Evolutionary conservation across 129 eudicot genomes (phyloP).

Genomic region (Centaurea solstitialis): DNA sequence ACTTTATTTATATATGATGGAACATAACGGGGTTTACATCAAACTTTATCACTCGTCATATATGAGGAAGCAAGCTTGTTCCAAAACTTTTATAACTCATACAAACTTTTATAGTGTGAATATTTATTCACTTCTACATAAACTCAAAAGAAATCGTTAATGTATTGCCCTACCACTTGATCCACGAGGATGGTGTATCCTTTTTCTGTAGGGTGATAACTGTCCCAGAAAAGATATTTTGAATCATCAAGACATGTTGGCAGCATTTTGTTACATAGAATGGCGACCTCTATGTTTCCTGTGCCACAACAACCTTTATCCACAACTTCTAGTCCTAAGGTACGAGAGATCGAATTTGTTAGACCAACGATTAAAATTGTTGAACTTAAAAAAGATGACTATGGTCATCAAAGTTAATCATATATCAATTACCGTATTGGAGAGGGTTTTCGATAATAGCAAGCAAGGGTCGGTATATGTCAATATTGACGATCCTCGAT

Average conservation of each 20-base stretch:
- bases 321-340: constrained; percentile 13
- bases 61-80: not conserved
- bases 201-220: constrained; percentile 54
- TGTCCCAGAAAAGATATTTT: constrained; percentile 62
- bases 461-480: constrained; percentile 17
- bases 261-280: constrained; percentile 35
- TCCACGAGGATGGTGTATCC: constrained; percentile 43
- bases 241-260: constrained; percentile 38
- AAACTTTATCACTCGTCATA: not conserved
- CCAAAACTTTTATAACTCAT: not conserved
- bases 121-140: not conserved
- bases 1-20: not conserved
- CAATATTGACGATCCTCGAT: constrained; percentile 34
- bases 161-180: not conserved
- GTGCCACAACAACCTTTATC: constrained; percentile 63
- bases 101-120: not conserved
- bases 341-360: constrained; percentile 23
- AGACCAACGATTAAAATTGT: not conserved
- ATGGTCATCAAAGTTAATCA: not conserved
- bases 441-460: constrained; percentile 26
- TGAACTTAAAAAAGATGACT: not conserved
- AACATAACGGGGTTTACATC: not conserved
- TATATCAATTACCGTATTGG: constrained; percentile 20
- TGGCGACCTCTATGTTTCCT: constrained; percentile 47
- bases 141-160: constrained; percentile 11